These are phyloP conservation scores for Sclerotinia trifoliorum DNA, from an alignment of 2,329 filamentous ascomycete genomes.

Conservation along the genomic window DNA sequence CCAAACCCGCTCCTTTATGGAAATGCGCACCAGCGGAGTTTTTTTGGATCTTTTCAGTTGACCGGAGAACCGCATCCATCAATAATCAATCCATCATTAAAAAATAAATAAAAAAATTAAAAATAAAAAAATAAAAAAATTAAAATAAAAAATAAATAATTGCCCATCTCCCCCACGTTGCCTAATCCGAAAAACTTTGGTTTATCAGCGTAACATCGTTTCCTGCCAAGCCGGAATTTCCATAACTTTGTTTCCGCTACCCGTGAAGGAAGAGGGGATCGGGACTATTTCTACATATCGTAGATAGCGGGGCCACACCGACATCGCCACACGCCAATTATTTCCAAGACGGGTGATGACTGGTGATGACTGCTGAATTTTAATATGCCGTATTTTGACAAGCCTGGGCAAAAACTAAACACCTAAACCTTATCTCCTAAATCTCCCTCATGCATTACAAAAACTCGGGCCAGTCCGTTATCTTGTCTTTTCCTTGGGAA, in stretches of 20 bases:
- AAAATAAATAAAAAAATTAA: too few species aligned
- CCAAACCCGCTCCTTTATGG: conserved; percentile 12
- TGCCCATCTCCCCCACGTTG: neutral
- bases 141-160: neutral
- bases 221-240: conserved; percentile 11
- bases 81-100: too few species aligned
- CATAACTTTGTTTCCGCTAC: conserved; percentile 1
- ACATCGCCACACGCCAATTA: conserved; percentile 11
- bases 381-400: neutral
- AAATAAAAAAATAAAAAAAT: too few species aligned
- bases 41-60: neutral
- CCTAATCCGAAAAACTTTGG: neutral
- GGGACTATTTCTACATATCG: conserved; percentile 12
- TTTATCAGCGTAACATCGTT: conserved; percentile 11
- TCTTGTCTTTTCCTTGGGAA: neutral
- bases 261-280: neutral
- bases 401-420: neutral
- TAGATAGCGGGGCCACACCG: conserved; percentile 5
- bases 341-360: conserved; percentile 7
- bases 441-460: conserved; percentile 1
- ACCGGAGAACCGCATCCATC: neutral
- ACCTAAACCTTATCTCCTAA: conserved; percentile 8
- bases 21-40: conserved; percentile 7
- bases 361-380: too few species aligned
- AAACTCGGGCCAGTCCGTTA: conserved; percentile 13